Base-by-base conservation (phyloP, 768 basidiomycete genomes). In the Kwoniella bestiolae region DNA sequence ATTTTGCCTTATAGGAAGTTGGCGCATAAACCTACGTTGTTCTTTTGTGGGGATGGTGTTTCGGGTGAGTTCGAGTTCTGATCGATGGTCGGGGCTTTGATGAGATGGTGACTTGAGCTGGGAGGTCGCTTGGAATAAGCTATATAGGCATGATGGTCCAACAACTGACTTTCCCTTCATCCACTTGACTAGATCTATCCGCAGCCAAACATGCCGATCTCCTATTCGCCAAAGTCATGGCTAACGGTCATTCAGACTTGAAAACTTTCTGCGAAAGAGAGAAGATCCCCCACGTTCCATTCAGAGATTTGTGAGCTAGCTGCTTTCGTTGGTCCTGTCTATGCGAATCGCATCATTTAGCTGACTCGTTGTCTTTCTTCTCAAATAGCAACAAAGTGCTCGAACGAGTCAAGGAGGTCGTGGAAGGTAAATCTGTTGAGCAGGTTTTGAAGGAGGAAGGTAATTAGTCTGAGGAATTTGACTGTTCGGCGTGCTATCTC, bases 11-110 rank as follows among this genome's bases (percentile, higher is more conserved):
- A 97, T 82, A 85, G 88, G n/a, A 82, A 84, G 45, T 84, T 94
- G 46, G 72, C 83, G 5, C 46, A 59, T 51, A 87, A 88, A 4
- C 95, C 96, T 2, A 88, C 86, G 1, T 83, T 95, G 9, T 95
- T 99, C 83, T 99, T 96, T 86, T 94, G 96, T 69, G 96, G 96
- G 0, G 96, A 99, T 79, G 96, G 96, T 34, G 96, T 96, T 55
- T 94, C 92, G 61, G 93, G 92, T 91, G 59, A 45, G 86, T 82
- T n/a, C n/a, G n/a, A n/a, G n/a, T n/a, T n/a, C n/a, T n/a, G n/a
- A n/a, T n/a, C n/a, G n/a, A n/a, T n/a, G n/a, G n/a, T n/a, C n/a
- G n/a, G n/a, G n/a, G n/a, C n/a, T n/a, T n/a, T n/a, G n/a, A n/a
- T n/a, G n/a, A n/a, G n/a, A n/a, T n/a, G n/a, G n/a, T n/a, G n/a